These are phyloP conservation scores for Chaetothyriales sp. DNA, from an alignment of 2,329 filamentous ascomycete genomes.

Conservation along the genomic window DNA sequence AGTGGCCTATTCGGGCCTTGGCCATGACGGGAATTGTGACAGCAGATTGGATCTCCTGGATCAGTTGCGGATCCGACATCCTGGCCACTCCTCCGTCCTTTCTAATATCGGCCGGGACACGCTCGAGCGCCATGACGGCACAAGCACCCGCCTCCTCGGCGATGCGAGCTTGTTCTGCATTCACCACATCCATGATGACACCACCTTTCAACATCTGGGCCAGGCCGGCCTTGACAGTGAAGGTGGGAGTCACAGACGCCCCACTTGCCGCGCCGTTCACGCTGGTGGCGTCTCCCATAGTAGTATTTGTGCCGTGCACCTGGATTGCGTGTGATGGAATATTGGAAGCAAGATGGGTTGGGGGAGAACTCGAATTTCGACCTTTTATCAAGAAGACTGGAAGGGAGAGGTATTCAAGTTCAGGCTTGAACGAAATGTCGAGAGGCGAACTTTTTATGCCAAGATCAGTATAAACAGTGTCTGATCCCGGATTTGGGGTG, in stretches of 20 bases:
- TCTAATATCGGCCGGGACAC: conserved; percentile 91
- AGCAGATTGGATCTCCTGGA: conserved; percentile 84
- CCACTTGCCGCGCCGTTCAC: not conserved
- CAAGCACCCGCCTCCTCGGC: conserved; percentile 92
- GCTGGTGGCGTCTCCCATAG: conserved; percentile 9
- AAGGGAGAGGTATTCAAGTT: not conserved
- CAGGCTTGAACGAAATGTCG: not conserved
- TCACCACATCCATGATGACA: conserved; percentile 98
- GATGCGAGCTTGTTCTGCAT: conserved; percentile 83
- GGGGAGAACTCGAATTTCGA: not conserved
- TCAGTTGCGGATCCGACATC: conserved; percentile 92
- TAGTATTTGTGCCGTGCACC: not conserved
- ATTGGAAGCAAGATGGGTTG: too few relatives aligned
- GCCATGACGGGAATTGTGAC: conserved; percentile 99
- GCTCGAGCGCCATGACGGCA: conserved; percentile 97
- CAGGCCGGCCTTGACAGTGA: conserved; percentile 85
- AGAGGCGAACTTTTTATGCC: not conserved
- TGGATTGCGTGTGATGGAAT: too few relatives aligned
- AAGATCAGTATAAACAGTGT: not conserved
- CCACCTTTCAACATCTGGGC: conserved; percentile 98
- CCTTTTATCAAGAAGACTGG: not conserved
- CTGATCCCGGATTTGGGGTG: not conserved
- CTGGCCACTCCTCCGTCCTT: conserved; percentile 82
- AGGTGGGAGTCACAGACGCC: conserved; percentile 34
- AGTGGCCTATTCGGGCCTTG: conserved; percentile 93